Conservation (phyloP, 2,329 filamentous ascomycete species). For the Ascochyta koolunga region DNA sequence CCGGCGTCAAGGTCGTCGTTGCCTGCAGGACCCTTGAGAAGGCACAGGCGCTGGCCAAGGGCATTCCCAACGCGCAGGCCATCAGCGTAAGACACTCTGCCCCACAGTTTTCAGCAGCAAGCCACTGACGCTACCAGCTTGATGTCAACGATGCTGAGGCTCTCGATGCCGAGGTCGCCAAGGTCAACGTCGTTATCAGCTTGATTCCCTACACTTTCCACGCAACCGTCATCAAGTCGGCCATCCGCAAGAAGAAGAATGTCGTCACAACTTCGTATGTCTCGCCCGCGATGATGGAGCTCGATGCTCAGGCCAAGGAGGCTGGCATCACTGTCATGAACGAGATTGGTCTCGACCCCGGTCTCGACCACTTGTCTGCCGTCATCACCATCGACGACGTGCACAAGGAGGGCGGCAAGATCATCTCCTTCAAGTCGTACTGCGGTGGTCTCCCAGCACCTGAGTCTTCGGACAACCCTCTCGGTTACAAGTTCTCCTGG, state of each 20-base stretch:
- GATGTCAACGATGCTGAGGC: constrained; percentile 79
- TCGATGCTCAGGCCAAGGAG: constrained; percentile 81
- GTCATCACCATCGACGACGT: constrained; percentile 88
- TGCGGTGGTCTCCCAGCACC: constrained; percentile 63
- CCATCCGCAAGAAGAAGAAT: constrained; percentile 92
- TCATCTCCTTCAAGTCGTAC: constrained; percentile 80
- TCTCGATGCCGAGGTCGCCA: constrained; percentile 78
- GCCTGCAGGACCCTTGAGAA: constrained; percentile 81
- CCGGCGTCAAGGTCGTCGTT: constrained; percentile 63
- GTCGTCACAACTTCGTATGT: constrained; percentile 96
- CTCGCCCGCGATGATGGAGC: constrained; percentile 88
- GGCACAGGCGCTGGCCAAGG: constrained; percentile 73
- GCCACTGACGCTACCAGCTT: constrained; percentile 59
- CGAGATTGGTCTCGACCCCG: constrained; percentile 69
- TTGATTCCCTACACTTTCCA: constrained; percentile 77
- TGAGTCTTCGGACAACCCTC: constrained; percentile 82
- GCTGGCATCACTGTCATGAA: constrained; percentile 98
- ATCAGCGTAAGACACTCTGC: constrained; percentile 56
- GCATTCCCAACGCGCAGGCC: constrained; percentile 73
- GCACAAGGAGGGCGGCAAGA: constrained; percentile 86
- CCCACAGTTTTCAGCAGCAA: not conserved
- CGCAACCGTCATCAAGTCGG: constrained; percentile 86
- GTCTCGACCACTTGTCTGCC: constrained; percentile 78
- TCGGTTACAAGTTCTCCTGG: constrained; percentile 90
- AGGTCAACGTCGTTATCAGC: constrained; percentile 74